A percentile compares a stretch with the other conserved stretches of the same genome.
These are phyloP conservation scores for Cutaneotrichosporon sp. DNA, from an alignment of 1,284 basidiomycete genomes.

Conservation along the genomic window DNA sequence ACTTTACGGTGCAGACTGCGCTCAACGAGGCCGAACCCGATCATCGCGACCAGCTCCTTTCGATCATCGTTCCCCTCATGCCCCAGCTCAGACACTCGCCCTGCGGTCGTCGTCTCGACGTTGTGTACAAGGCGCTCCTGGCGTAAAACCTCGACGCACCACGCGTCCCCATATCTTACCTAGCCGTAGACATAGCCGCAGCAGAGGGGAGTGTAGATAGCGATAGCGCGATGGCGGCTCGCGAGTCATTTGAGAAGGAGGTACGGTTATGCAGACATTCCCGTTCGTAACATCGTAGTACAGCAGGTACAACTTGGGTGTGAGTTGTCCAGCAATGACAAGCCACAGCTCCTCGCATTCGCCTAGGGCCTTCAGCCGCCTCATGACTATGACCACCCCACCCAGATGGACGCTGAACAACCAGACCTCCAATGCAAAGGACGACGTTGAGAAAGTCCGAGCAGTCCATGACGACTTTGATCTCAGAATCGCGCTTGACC, in stretches of 20 bases:
- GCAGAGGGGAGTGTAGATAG: neutral
- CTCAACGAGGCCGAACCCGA: slow-evolving; percentile 33
- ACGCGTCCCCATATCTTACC: neutral
- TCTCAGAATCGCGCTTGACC: slow-evolving; percentile 5
- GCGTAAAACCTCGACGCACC: neutral
- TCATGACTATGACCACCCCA: no score
- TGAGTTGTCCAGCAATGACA: no score
- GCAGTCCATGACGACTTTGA: slow-evolving; percentile 6
- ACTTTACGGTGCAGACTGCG: slow-evolving; percentile 50
- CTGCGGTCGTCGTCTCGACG: slow-evolving; percentile 44
- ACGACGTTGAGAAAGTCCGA: neutral
- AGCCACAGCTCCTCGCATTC: no score
- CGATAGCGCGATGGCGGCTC: neutral
- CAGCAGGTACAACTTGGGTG: neutral
- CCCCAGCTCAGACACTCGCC: slow-evolving; percentile 43
- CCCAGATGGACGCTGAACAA: neutral
- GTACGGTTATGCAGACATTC: slow-evolving; percentile 4
- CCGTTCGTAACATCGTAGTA: neutral
- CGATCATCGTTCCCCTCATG: slow-evolving; percentile 37
- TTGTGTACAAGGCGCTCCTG: slow-evolving; percentile 10
- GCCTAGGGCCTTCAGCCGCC: no score
- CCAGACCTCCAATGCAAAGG: neutral
- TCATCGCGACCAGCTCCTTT: slow-evolving; percentile 42
- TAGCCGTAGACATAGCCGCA: neutral
- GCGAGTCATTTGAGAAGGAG: neutral